Percentiles rank a stretch among this genome's conserved stretches.
Evolutionary conservation across 106 monocot genomes (phyloP).

Genomic region (Dendrobium chrysotoxum): DNA sequence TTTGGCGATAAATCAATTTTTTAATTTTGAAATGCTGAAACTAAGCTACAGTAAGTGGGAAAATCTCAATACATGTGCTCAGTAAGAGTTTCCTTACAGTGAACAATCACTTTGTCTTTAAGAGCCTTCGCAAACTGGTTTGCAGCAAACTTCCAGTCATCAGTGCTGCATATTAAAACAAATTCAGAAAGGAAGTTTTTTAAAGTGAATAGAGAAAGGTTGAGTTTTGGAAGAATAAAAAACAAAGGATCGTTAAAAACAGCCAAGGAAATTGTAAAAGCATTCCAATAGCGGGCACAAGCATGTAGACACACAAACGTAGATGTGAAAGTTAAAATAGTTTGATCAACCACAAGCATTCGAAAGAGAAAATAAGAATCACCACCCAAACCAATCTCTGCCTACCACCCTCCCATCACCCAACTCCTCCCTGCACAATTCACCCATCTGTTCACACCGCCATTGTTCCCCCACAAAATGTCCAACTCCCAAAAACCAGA

Average conservation of each 20-base stretch:
- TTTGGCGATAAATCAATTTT: not conserved
- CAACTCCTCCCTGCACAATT: not conserved
- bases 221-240: not conserved
- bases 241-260: not conserved
- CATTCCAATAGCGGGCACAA: not conserved
- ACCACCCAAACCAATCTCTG: not conserved
- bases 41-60: not conserved
- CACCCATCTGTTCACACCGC: not conserved
- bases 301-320: not conserved
- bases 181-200: not conserved
- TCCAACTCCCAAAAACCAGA: not conserved
- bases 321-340: not conserved
- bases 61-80: not conserved
- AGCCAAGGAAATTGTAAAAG: not conserved
- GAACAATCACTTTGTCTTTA: conserved; percentile 73
- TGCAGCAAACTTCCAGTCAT: conserved; percentile 77
- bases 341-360: not conserved
- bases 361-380: not conserved
- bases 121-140: conserved; percentile 46
- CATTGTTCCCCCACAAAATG: not conserved
- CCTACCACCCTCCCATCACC: not conserved
- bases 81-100: conserved; percentile 45
- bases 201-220: not conserved
- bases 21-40: not conserved
- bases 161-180: conserved; percentile 34